phyloP scores from a whole-genome alignment of 805 yeast species.

The Hanseniaspora lachancei region DNA sequence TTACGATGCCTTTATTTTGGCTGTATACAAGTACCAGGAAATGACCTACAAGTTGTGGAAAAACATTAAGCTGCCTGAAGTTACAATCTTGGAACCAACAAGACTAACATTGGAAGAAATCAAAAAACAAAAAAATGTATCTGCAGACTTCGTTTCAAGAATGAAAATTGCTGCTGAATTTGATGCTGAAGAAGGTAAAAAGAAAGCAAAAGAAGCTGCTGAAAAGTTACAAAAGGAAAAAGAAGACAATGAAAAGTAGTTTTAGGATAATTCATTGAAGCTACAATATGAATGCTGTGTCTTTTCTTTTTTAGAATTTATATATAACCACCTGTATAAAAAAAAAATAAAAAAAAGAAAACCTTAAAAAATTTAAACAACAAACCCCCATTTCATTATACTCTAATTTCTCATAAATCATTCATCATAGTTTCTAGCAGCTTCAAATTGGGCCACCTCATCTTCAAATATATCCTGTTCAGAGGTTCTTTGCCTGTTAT shows the following conservation, averaged over 20 bases:
- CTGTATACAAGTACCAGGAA: conserved; percentile 32
- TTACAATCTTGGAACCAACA: conserved; percentile 30
- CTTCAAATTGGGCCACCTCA: not conserved
- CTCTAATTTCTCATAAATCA: not conserved
- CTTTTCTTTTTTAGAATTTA: not conserved
- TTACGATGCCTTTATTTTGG: conserved; percentile 32
- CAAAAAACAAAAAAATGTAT: conserved; percentile 30
- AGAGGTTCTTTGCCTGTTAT: not conserved
- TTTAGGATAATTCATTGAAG: not conserved
- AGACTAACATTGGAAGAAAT: conserved; percentile 32
- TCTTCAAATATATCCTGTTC: not conserved
- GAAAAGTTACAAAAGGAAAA: conserved; percentile 1
- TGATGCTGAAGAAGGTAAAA: conserved; percentile 18
- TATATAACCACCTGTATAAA: not conserved
- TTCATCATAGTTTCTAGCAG: not conserved
- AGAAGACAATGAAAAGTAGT: not conserved
- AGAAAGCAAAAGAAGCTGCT: conserved; percentile 4
- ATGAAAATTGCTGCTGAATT: conserved; percentile 18
- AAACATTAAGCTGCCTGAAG: conserved; percentile 32
- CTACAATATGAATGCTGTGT: not conserved
- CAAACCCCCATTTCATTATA: no score
- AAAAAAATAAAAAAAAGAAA: not conserved
- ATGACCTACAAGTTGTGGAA: conserved; percentile 30
- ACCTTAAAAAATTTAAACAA: no score
- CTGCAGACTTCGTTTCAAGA: conserved; percentile 29